These are phyloP conservation scores for Termitomyces bulborhizus DNA, from an alignment of 768 basidiomycete genomes.

Conservation along the genomic window DNA sequence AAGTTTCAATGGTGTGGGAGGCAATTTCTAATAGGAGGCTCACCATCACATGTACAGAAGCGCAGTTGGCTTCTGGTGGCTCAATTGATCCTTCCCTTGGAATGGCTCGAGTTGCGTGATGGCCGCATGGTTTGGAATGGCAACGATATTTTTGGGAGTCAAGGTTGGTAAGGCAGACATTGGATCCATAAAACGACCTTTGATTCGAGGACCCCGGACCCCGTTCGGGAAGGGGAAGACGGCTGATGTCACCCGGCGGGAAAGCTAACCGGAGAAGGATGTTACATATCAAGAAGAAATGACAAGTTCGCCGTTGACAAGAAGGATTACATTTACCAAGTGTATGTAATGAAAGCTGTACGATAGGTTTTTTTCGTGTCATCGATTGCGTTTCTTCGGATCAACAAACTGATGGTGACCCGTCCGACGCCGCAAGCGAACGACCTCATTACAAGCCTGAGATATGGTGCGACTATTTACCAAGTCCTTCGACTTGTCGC, in stretches of 20 bases:
- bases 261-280: background rate
- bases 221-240: background rate
- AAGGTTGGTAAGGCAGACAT: background rate
- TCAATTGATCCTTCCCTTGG: conserved; percentile 3
- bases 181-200: background rate
- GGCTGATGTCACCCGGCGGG: background rate
- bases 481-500: background rate
- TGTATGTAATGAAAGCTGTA: background rate
- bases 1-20: background rate
- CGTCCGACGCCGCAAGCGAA: background rate
- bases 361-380: background rate
- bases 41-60: conserved; percentile 2
- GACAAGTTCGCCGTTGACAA: background rate
- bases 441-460: background rate
- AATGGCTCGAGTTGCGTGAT: conserved; percentile 5
- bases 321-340: background rate
- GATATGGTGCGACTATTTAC: background rate
- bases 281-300: background rate
- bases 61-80: conserved; percentile 6
- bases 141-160: background rate
- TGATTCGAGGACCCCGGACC: background rate
- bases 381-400: background rate
- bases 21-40: background rate
- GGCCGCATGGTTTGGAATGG: conserved; percentile 5
- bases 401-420: background rate